These are phyloP conservation scores for Hymenoscyphus occultus DNA, from an alignment of 2,329 filamentous ascomycete species.

Conservation along the genomic window DNA sequence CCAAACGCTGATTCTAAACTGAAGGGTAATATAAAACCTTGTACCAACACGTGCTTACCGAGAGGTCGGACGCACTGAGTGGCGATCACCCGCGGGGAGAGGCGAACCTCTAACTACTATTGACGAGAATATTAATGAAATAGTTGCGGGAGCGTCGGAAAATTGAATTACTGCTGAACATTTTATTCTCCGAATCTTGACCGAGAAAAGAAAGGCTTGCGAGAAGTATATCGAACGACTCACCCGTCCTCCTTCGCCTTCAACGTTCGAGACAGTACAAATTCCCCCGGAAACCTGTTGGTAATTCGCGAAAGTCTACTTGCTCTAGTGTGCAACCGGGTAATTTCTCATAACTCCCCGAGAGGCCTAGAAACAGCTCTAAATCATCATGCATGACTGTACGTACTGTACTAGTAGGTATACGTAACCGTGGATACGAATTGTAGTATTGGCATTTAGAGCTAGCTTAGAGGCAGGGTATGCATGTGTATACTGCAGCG, in stretches of 20 bases:
- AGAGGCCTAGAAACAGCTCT: not conserved
- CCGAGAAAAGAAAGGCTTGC: conserved; percentile 2
- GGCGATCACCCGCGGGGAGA: not conserved
- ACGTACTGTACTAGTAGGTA: not conserved
- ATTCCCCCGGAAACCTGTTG: not conserved
- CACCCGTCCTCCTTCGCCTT: not conserved
- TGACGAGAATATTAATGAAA: not conserved
- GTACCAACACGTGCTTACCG: not conserved
- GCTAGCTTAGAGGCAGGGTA: not conserved
- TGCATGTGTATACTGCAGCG: not conserved
- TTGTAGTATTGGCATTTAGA: not conserved
- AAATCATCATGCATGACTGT: not conserved
- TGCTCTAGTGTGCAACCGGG: not conserved
- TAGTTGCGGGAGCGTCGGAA: not conserved
- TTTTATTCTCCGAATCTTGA: not conserved
- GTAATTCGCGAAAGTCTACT: not conserved
- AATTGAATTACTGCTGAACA: not conserved
- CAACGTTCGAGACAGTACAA: conserved; percentile 2
- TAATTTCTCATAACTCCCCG: not conserved
- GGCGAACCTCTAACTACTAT: not conserved
- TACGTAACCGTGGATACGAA: not conserved
- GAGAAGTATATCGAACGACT: not conserved
- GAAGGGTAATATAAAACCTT: not conserved
- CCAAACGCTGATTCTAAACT: not conserved
- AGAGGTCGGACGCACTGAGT: not conserved